Evolutionary conservation across 345 rosid genomes (phyloP).

Genomic region (Eucalyptus curtisii): DNA sequence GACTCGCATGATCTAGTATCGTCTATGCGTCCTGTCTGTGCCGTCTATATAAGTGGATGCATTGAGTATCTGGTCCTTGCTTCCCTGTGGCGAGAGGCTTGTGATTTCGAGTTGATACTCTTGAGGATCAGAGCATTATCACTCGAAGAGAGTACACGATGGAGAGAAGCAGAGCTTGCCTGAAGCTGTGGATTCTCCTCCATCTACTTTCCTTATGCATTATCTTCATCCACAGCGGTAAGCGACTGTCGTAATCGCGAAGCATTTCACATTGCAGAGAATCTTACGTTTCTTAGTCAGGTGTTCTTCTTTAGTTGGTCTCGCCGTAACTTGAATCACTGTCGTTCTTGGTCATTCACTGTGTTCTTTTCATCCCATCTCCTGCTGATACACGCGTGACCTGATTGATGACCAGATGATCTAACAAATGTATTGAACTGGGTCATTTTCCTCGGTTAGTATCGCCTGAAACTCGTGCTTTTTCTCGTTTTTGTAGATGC

Average conservation of each 20-base stretch:
- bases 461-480: neutral
- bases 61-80: neutral
- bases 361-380: neutral
- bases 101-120: neutral
- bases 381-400: neutral
- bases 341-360: neutral
- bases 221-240: neutral
- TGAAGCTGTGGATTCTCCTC: neutral
- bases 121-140: neutral
- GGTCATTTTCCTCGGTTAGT: neutral
- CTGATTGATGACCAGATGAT: neutral
- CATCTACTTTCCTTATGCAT: neutral
- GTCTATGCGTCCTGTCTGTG: neutral
- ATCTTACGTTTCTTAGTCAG: neutral
- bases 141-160: neutral
- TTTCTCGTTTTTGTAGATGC: neutral
- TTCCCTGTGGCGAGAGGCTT: neutral
- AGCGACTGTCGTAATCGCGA: neutral
- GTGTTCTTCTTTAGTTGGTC: neutral
- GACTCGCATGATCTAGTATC: neutral
- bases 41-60: neutral
- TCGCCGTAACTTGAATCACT: neutral
- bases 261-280: neutral
- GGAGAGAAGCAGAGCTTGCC: neutral
- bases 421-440: neutral